Conservation (phyloP, 78 protist genomes). For the Isochrysis galbana region DNA sequence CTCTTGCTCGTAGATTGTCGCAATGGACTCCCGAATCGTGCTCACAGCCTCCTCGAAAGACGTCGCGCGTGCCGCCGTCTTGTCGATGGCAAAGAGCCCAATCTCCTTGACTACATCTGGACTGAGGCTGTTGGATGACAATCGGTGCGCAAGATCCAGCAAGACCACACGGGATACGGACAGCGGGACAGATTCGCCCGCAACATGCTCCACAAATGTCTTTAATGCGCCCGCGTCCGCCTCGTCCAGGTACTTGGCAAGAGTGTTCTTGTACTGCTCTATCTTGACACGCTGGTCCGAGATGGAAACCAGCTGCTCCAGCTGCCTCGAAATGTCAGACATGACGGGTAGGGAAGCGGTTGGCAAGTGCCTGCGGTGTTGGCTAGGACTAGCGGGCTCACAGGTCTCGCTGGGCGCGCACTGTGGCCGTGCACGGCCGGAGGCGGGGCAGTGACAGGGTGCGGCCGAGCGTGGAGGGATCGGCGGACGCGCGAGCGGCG, state of each 20-base stretch:
- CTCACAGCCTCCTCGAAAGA: conserved; percentile 69
- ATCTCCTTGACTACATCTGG: conserved; percentile 36
- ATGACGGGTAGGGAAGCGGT: background rate
- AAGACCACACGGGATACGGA: conserved; percentile 71
- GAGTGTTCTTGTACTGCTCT: conserved; percentile 62
- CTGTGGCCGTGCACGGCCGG: too few relatives aligned
- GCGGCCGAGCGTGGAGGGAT: too few relatives aligned
- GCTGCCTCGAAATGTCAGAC: background rate
- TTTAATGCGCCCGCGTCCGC: conserved; percentile 10
- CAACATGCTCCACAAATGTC: conserved; percentile 39
- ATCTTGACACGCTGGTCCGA: conserved; percentile 49
- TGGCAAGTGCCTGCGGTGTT: too few relatives aligned
- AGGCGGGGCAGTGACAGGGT: too few relatives aligned
- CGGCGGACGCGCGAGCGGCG: too few relatives aligned
- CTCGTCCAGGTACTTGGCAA: conserved; percentile 24
- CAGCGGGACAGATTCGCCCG: conserved; percentile 56
- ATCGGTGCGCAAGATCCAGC: conserved; percentile 11
- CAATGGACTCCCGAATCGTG: conserved; percentile 59
- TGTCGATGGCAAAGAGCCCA: conserved; percentile 41
- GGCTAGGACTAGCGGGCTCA: too few relatives aligned
- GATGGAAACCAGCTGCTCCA: background rate
- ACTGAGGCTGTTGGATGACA: conserved; percentile 6
- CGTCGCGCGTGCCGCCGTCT: conserved; percentile 61
- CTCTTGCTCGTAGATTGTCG: conserved; percentile 63
- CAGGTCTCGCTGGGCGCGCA: too few relatives aligned